These are phyloP conservation scores for Aspergillus eucalypticola DNA, from an alignment of 2,329 filamentous ascomycete species.

Conservation along the genomic window DNA sequence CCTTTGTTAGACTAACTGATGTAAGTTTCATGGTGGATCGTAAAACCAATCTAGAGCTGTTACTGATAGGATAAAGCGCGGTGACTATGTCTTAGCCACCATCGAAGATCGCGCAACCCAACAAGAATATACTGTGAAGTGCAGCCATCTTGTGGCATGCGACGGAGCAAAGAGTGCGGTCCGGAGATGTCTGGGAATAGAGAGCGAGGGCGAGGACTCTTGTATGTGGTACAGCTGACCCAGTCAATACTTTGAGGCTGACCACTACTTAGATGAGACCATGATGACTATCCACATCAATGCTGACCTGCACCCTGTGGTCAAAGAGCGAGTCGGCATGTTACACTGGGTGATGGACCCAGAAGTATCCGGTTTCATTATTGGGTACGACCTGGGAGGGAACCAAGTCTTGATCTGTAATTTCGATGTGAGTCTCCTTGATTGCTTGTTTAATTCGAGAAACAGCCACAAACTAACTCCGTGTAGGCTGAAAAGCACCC, in stretches of 20 bases:
- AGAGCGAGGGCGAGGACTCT: slow-evolving; percentile 46
- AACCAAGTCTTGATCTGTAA: slow-evolving; percentile 50
- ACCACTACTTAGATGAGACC: slow-evolving; percentile 38
- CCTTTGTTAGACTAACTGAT: slow-evolving; percentile 38
- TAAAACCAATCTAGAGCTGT: too few species aligned
- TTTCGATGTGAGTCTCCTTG: slow-evolving; percentile 38
- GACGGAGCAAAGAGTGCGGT: slow-evolving; percentile 39
- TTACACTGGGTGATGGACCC: slow-evolving; percentile 50
- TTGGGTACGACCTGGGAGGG: slow-evolving; percentile 44
- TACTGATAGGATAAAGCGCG: slow-evolving; percentile 15
- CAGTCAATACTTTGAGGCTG: background rate
- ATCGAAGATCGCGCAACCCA: slow-evolving; percentile 32
- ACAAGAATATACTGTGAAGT: slow-evolving; percentile 30
- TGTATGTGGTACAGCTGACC: slow-evolving; percentile 29
- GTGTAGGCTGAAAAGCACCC: slow-evolving; percentile 36
- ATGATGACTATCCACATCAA: slow-evolving; percentile 53
- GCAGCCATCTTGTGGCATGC: slow-evolving; percentile 38
- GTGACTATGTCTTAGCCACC: slow-evolving; percentile 28
- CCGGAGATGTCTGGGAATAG: slow-evolving; percentile 34
- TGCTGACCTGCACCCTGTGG: slow-evolving; percentile 41
- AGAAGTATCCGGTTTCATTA: slow-evolving; percentile 46
- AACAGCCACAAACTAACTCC: background rate
- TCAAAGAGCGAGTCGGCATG: slow-evolving; percentile 45
- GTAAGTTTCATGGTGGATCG: slow-evolving; percentile 16
- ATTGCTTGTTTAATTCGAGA: background rate